Percentiles rank a stretch among this genome's conserved stretches.
Conservation (phyloP, 257 asterid species). For the Oldenlandia corymbosa region DNA sequence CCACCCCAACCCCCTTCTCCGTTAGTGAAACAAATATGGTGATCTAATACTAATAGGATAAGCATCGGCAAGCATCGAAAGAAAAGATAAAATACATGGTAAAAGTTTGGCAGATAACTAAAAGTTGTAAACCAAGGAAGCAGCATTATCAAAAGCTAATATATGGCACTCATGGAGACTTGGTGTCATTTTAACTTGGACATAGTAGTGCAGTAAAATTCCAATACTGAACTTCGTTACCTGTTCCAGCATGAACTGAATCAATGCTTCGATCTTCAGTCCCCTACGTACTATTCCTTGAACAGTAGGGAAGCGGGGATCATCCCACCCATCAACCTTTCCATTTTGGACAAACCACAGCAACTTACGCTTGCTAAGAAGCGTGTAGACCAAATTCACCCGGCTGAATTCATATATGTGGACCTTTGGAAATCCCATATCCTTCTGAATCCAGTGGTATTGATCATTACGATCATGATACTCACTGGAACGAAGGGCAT, state of each 20-base stretch:
- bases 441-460: conserved; percentile 77
- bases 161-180: too few relatives aligned
- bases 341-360: conserved; percentile 98
- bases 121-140: too few relatives aligned
- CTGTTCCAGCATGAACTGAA: conserved; percentile 92
- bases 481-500: conserved; percentile 95
- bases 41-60: too few relatives aligned
- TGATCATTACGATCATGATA: conserved; percentile 96
- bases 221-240: conserved; percentile 43
- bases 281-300: conserved; percentile 98
- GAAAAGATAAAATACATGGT: too few relatives aligned
- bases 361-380: conserved; percentile 96
- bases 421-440: conserved; percentile 82
- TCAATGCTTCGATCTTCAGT: conserved; percentile 72
- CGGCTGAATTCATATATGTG: conserved; percentile 84
- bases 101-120: too few relatives aligned
- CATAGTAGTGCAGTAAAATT: too few relatives aligned
- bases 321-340: conserved; percentile 96
- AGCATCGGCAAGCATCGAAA: too few relatives aligned
- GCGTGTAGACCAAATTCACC: conserved; percentile 85
- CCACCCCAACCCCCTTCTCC: too few relatives aligned
- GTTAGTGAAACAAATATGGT: too few relatives aligned
- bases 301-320: conserved; percentile 95
- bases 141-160: too few relatives aligned
- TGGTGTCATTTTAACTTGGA: background rate